phyloP scores from a whole-genome alignment of 2,329 filamentous ascomycete species.

The Fusarium beomiforme region DNA sequence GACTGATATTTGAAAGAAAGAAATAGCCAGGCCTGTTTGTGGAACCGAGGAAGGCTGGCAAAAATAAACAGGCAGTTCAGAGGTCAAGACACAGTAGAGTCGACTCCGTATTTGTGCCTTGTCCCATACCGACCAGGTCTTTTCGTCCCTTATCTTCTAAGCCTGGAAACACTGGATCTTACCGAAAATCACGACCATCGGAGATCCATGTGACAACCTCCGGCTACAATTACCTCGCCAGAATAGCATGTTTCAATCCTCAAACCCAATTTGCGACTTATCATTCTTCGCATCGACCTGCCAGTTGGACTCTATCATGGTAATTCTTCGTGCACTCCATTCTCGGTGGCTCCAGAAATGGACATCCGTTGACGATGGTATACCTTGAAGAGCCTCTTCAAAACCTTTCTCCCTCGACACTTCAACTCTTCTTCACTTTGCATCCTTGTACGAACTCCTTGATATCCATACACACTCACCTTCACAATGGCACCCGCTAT shows the following conservation, averaged over 20 bases:
- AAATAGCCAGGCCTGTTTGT: background rate
- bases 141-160: background rate
- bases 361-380: conserved; percentile 1
- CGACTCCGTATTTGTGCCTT: background rate
- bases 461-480: background rate
- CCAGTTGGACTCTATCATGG: background rate
- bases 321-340: background rate
- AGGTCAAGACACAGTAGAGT: background rate
- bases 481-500: conserved; percentile 42
- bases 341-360: conserved; percentile 7
- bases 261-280: conserved; percentile 1
- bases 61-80: background rate
- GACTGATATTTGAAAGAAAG: background rate
- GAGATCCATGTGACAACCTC: background rate
- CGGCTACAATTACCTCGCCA: conserved; percentile 29
- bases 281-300: conserved; percentile 28
- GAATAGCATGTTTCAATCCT: background rate
- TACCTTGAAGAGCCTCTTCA: conserved; percentile 4
- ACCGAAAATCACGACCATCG: background rate
- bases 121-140: background rate
- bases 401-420: background rate
- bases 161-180: background rate
- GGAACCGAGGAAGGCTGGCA: background rate
- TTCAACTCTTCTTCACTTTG: background rate
- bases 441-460: background rate